A percentile compares a stretch with the other conserved stretches of the same genome.
phyloP scores from a whole-genome alignment of 306 rosid genomes.

The Senna tora region DNA sequence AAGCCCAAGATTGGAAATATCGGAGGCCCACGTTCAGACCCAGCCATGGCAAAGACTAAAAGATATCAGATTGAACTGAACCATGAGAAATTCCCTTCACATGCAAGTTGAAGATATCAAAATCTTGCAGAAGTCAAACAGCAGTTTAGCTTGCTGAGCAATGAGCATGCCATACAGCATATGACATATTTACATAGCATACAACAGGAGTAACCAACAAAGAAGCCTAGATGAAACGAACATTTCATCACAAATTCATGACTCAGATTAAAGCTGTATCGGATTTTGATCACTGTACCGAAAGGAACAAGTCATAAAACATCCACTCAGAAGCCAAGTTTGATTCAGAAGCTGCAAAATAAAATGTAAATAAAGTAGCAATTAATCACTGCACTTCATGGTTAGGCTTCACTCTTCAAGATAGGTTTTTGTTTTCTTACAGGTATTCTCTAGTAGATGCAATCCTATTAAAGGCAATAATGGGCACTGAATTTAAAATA shows the following conservation, averaged over 20 bases:
- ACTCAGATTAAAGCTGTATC: constrained; percentile 38
- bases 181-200: constrained; percentile 52
- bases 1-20: background rate
- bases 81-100: constrained; percentile 15
- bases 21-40: background rate
- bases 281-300: constrained; percentile 39
- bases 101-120: constrained; percentile 26
- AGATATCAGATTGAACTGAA: constrained; percentile 31
- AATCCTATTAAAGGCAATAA: no score
- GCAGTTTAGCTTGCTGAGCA: constrained; percentile 17
- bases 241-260: constrained; percentile 35
- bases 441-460: no score
- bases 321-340: constrained; percentile 34
- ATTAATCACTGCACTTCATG: constrained; percentile 18
- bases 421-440: no score
- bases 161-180: constrained; percentile 32
- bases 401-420: background rate
- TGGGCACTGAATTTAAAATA: background rate
- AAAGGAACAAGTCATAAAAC: constrained; percentile 20
- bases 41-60: background rate
- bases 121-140: constrained; percentile 22
- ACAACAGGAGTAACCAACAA: constrained; percentile 15
- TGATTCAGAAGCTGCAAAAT: constrained; percentile 49
- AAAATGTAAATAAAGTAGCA: constrained; percentile 28
- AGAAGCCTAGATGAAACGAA: constrained; percentile 40